These are phyloP conservation scores for Neofusicoccum umdonicola DNA, from an alignment of 2,329 filamentous ascomycete species.

Conservation along the genomic window DNA sequence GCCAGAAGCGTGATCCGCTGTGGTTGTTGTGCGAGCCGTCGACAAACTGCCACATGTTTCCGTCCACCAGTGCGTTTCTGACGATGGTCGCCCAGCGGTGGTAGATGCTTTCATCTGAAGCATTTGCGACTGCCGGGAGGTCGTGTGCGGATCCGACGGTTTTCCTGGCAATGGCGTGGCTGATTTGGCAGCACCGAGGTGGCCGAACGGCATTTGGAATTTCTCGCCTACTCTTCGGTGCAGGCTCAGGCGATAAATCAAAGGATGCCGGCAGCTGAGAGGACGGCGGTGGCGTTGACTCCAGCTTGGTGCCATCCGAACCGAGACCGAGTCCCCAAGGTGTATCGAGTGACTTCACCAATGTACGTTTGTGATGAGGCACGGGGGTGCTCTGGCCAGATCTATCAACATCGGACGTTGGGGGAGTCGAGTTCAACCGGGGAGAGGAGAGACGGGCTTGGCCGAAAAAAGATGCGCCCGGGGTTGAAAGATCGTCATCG, in stretches of 20 bases:
- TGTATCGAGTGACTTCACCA: not conserved
- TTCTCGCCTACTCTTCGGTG: not conserved
- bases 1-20: not conserved
- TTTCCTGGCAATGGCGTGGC: not conserved
- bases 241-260: not conserved
- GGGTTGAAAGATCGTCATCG: not conserved
- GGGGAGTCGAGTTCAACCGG: not conserved
- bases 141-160: not conserved
- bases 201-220: not conserved
- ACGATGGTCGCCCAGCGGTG: not conserved
- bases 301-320: not conserved
- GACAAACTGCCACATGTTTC: conserved; percentile 2
- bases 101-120: not conserved
- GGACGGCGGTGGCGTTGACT: not conserved
- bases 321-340: not conserved
- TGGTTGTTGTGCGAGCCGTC: not conserved
- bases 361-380: not conserved
- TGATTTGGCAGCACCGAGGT: not conserved
- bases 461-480: not conserved
- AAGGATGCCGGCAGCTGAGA: not conserved
- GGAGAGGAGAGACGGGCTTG: not conserved
- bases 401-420: not conserved
- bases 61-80: not conserved
- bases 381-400: not conserved
- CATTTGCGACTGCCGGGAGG: not conserved